These are phyloP conservation scores for Dothideomycetes sp. DNA, from an alignment of 2,329 filamentous ascomycete genomes.

Conservation along the genomic window DNA sequence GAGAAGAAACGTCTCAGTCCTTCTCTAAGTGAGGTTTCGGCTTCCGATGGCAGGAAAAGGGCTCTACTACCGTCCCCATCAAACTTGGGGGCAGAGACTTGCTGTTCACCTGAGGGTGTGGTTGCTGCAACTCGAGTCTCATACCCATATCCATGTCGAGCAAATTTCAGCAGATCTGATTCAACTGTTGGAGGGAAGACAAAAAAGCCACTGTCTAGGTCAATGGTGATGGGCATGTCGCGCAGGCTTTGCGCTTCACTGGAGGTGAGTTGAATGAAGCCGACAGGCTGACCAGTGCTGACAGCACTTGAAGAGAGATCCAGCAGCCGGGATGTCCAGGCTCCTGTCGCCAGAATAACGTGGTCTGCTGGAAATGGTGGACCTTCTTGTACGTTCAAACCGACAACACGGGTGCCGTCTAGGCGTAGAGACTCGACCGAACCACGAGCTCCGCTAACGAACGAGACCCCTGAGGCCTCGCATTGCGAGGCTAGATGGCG, in stretches of 20 bases:
- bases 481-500: too few species aligned
- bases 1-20: too few species aligned
- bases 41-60: too few species aligned
- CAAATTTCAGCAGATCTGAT: constrained; percentile 37
- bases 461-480: too few species aligned
- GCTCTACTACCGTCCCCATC: neutral
- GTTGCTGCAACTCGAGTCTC: constrained; percentile 24
- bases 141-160: constrained; percentile 36
- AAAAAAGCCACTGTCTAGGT: constrained; percentile 60
- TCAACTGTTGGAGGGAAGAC: constrained; percentile 52
- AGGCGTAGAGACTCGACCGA: too few species aligned
- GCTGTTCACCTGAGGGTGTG: constrained; percentile 22
- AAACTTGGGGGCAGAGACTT: neutral
- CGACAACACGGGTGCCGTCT: too few species aligned
- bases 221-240: constrained; percentile 59
- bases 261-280: constrained; percentile 61
- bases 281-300: constrained; percentile 69
- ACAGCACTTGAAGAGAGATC: constrained; percentile 17
- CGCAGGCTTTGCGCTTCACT: constrained; percentile 57
- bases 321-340: constrained; percentile 20
- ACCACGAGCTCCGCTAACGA: too few species aligned
- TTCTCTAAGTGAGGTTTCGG: too few species aligned
- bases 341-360: constrained; percentile 21
- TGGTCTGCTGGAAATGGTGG: constrained; percentile 13
- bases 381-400: too few species aligned